Base-by-base conservation (phyloP, 352 stramenopile species). In the Pythium grandisporangium region DNA sequence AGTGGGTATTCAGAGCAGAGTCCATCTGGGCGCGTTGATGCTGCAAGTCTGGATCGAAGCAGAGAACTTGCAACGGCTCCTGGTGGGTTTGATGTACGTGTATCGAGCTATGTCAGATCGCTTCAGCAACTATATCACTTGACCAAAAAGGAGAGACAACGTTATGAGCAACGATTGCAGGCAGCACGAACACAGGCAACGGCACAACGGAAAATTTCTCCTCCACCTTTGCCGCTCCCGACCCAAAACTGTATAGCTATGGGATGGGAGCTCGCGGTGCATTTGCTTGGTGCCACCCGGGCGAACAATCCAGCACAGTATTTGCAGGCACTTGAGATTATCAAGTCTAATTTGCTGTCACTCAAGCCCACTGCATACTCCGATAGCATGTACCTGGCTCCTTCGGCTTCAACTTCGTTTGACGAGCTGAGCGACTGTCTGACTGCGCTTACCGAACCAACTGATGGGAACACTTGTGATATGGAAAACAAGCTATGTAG, bases 241-340 rank as follows among this genome's bases (percentile, higher is more conserved):
- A 93, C 80, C 16, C 77, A 93, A 42, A 91, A 80, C 46, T 91
- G 77, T 42, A 58, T 93, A 57, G 58, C 65, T 4, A 87, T 93
- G 67, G 77, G 80, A 7, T 91, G 80, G 80, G 77, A 91, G 17
- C 55, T 93, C 20, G 75, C 76, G 19, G 51, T 84, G 1, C 71
- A 84, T 25, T 50, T 93, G 41, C 55, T 93, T 10, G 72, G 70
- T 36, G 73, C 80, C 2, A 91, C 80, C 3, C 60, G 63, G 17
- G 58, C 46, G 21, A 74, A 84, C 16, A 87, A 87, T 33, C 62
- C 70, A 6, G 44, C 64, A 13, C 69, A 85, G 42, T 93, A 93
- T 33, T 41, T 80, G 17, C 54, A 61, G 27, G 77, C 80, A 10
- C 51, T 93, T 6, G 60, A 82, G 17, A 83, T 88, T 72, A 61